phyloP scores from a whole-genome alignment of 2,329 filamentous ascomycete species.

The Ceratocystis eucalypticola region DNA sequence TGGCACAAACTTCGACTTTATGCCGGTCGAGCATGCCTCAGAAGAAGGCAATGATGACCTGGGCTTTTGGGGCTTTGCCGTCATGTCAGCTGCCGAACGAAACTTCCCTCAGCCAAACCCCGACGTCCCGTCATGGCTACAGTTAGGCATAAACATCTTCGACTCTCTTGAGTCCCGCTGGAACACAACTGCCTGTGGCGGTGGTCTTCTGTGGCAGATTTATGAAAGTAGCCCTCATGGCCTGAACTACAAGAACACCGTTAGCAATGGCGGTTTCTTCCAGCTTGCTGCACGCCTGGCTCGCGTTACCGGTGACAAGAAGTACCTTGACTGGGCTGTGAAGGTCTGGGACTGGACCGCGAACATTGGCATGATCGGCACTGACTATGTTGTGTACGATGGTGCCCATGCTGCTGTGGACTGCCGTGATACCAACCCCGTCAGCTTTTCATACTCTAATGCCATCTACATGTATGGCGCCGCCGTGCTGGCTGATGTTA shows the following conservation, averaged over 20 bases:
- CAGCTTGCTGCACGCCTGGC: constrained; percentile 65
- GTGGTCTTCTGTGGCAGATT: constrained; percentile 73
- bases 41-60: constrained; percentile 64
- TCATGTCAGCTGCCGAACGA: constrained; percentile 54
- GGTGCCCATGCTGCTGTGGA: constrained; percentile 42
- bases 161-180: constrained; percentile 56
- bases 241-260: constrained; percentile 65
- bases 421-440: constrained; percentile 39
- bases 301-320: constrained; percentile 52
- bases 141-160: constrained; percentile 58
- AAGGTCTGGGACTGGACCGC: constrained; percentile 54
- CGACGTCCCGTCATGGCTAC: constrained; percentile 47
- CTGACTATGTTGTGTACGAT: constrained; percentile 44
- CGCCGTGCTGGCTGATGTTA: constrained; percentile 50
- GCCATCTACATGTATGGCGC: constrained; percentile 54
- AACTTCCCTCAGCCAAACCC: constrained; percentile 50
- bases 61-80: constrained; percentile 57
- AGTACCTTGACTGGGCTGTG: constrained; percentile 52
- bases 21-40: constrained; percentile 41
- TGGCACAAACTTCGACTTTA: constrained; percentile 45
- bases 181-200: constrained; percentile 53
- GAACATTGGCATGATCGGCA: constrained; percentile 43
- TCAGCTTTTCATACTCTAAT: constrained; percentile 52
- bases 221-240: constrained; percentile 59
- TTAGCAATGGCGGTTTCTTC: constrained; percentile 73